Conservation (phyloP, 208 protist species). For the Trypanosoma boissoni region DNA sequence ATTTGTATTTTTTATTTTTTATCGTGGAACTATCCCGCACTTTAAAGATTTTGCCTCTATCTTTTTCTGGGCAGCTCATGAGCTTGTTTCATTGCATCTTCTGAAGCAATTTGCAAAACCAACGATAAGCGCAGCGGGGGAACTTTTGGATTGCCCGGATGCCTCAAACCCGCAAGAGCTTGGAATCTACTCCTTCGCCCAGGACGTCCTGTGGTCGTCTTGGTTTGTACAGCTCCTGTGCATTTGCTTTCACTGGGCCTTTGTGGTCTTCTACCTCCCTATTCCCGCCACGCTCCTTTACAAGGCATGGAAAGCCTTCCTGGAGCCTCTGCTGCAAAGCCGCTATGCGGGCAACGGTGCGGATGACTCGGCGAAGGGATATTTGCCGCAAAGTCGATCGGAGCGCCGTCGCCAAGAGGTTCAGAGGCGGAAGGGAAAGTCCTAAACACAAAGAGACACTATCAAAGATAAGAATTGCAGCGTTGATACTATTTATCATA, state of each 20-base stretch:
- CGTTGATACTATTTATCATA: too few relatives aligned
- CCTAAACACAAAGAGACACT: not conserved
- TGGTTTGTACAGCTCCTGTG: conserved; percentile 82
- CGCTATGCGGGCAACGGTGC: conserved; percentile 23
- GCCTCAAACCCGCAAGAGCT: conserved; percentile 74
- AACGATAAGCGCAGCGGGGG: conserved; percentile 37
- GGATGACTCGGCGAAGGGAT: conserved; percentile 5
- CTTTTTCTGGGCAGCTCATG: conserved; percentile 76
- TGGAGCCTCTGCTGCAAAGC: conserved; percentile 31
- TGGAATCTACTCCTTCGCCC: conserved; percentile 73
- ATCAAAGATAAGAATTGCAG: not conserved
- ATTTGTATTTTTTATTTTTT: conserved; percentile 51
- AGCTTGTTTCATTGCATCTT: conserved; percentile 50
- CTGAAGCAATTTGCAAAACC: conserved; percentile 63
- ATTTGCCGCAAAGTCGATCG: conserved; percentile 38
- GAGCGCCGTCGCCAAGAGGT: conserved; percentile 67
- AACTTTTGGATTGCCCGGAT: conserved; percentile 74
- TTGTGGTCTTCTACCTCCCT: conserved; percentile 84
- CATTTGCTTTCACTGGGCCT: conserved; percentile 57
- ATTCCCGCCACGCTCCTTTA: conserved; percentile 72
- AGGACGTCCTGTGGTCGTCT: conserved; percentile 88
- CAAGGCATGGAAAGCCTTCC: conserved; percentile 54
- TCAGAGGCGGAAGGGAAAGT: conserved; percentile 52
- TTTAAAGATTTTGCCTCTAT: conserved; percentile 56
- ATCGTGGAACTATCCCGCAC: conserved; percentile 48